Base-by-base conservation (phyloP, 2,329 filamentous ascomycete genomes). In the Sporothrix variecibatus region DNA sequence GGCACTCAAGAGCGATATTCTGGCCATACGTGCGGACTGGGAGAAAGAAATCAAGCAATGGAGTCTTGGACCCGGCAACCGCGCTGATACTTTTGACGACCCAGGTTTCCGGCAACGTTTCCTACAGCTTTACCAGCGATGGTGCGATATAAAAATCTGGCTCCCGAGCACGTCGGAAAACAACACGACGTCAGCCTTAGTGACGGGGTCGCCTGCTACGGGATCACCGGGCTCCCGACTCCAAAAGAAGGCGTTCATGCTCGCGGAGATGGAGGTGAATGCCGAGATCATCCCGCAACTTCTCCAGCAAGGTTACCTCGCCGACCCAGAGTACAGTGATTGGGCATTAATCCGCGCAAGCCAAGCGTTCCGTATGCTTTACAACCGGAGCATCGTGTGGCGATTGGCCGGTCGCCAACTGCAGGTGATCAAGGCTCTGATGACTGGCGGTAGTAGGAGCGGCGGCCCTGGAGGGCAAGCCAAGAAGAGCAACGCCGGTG, bases 311-410 rank as follows among this genome's bases (percentile, higher is more conserved):
- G 74, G 75, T 0, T 77, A 77, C 60, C 74, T 81, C 4, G 60
- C 75, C 0, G 76, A 78, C 6, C 73, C 78, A 0, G 80, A 81
- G 0, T 72, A 82, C 12, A 84, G 82, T 34, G 78, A 76, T 3
- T 90, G 87, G 87, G 81, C 83, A 2, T 78, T 87, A 2, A 79
- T 89, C 20, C 87, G 87, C 74, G 88, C 87, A 0, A 88, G 87
- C 1, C 81, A 81, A 3, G 79, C 83, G 3, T 89, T 87, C 78
- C 83, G 83, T 58, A 56, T 81, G n/a, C 82, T 80, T 49, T 81
- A 83, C 76, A 70, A 75, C 0, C 74, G 3, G 0, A 77, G 58
- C 0, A 85, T 89, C 71, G 78, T 82, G 0, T 89, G 86, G 86
- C 79, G 79, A 12, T 82, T 89, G 75, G 84, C 84, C 0, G 87